Base-by-base conservation (phyloP, 495 filamentous ascomycete species). In the Beverwykella pulmonaria region DNA sequence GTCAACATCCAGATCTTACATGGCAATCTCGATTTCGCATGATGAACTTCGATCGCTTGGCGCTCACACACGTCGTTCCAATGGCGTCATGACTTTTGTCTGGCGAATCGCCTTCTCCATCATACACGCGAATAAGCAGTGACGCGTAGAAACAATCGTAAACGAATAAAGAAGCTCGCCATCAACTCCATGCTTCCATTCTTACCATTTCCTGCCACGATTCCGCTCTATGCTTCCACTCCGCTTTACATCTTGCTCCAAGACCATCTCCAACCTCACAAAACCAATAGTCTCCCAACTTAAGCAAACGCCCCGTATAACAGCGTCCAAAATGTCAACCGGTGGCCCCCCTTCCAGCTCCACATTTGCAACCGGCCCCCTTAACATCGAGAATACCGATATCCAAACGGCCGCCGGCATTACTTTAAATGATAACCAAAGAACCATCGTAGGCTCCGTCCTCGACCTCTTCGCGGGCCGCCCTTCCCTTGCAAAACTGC, bases 381-480 rank as follows among this genome's bases (percentile, higher is more conserved):
- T 75, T 34, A 71, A 68, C 20, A 78, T 86, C 56, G 79, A 81
- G 61, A 82, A 80, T 67, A 84, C 73, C 10, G 74, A 78, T 63
- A 78, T 86, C 68, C 79, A 80, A 50, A 79, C 79, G 12, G 77
- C 75, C 9, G 25, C 77, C 1, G 82, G 83, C 23, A 79, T 86
- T 46, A 59, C 74, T 1, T 74, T 87, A 23, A 73, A 74, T 30
- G 48, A 74, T 3, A 56, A 79, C 15, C 82, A 86, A 63, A 78
- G 79, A 47, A 74, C 83, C 7, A 46, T 86, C 57, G 81, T 85
- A 22, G 82, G 83, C 41, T 81, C 78, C 70, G 78, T 87, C 22
- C 75, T 87, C 27, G 84, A 87, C 81, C 77, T 88, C 53, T 87
- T 87, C 72, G 81, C 82, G 47, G 84, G 84, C 57, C 74, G 78